These are phyloP conservation scores for Phytophthora macrochlamydospora DNA, from an alignment of 352 stramenopile genomes.

Conservation along the genomic window DNA sequence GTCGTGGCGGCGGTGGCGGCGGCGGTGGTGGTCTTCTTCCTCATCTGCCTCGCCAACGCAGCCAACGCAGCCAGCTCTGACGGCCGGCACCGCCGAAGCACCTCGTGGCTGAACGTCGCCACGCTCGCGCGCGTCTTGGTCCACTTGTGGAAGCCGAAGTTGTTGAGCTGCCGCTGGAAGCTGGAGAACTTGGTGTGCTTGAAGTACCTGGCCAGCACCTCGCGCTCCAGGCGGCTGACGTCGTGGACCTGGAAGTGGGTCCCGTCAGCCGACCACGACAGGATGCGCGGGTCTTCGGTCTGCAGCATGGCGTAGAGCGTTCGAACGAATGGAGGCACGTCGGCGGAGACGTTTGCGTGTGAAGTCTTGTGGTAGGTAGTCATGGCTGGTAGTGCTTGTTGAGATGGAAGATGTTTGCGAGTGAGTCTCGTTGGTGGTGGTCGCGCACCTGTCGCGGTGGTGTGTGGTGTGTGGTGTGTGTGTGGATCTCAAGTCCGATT, in stretches of 20 bases:
- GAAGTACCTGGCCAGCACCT: slow-evolving; percentile 83
- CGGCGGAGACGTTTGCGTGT: neutral
- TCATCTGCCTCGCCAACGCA: slow-evolving; percentile 14
- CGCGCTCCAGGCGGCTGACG: slow-evolving; percentile 54
- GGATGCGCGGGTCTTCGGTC: slow-evolving; percentile 50
- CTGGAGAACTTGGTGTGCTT: slow-evolving; percentile 89
- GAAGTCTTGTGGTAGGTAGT: neutral
- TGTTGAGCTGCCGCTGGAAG: slow-evolving; percentile 91
- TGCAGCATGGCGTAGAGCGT: slow-evolving; percentile 66
- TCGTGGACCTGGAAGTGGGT: slow-evolving; percentile 85
- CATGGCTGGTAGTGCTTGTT: neutral
- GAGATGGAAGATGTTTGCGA: neutral
- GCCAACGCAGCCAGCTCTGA: slow-evolving; percentile 14
- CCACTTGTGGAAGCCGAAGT: slow-evolving; percentile 91
- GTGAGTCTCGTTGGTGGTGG: neutral
- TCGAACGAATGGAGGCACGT: slow-evolving; percentile 53
- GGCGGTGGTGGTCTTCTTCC: slow-evolving; percentile 2
- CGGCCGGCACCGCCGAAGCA: slow-evolving; percentile 51
- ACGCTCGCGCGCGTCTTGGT: slow-evolving; percentile 68
- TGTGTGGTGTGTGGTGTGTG: slow-evolving; percentile 6
- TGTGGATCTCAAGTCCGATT: slow-evolving; percentile 5
- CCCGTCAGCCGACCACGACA: slow-evolving; percentile 54
- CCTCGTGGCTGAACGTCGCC: slow-evolving; percentile 70
- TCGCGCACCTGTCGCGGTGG: slow-evolving; percentile 1
- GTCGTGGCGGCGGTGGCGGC: neutral